A percentile compares a stretch with the other conserved stretches of the same genome.
phyloP scores from a whole-genome alignment of 352 stramenopile species.

The Phytophthora hibernalis region DNA sequence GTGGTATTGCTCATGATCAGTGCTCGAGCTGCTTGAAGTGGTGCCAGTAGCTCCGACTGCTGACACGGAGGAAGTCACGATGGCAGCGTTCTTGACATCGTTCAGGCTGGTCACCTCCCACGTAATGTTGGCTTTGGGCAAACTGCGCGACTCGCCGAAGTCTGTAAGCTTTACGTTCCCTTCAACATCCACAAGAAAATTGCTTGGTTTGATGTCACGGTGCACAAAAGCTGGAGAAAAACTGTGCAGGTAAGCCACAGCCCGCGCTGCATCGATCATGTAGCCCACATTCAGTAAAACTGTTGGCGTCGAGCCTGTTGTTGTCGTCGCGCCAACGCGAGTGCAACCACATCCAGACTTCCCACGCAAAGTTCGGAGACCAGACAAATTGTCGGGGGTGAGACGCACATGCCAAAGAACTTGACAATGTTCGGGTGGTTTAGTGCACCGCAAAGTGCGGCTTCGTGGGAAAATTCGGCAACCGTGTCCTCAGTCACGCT shows the following conservation, averaged over 20 bases:
- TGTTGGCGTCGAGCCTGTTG: slow-evolving; percentile 46
- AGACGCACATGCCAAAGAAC: slow-evolving; percentile 69
- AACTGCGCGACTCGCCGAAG: slow-evolving; percentile 58
- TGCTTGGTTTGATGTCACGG: slow-evolving; percentile 65
- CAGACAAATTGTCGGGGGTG: slow-evolving; percentile 64
- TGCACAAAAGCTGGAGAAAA: slow-evolving; percentile 67
- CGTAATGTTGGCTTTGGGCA: slow-evolving; percentile 45
- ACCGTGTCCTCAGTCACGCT: slow-evolving; percentile 64
- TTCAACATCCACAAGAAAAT: slow-evolving; percentile 55
- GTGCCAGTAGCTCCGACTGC: slow-evolving; percentile 9
- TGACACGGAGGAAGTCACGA: slow-evolving; percentile 15
- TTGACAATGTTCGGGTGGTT: slow-evolving; percentile 67
- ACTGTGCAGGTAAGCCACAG: slow-evolving; percentile 65
- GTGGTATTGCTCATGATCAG: slow-evolving; percentile 40
- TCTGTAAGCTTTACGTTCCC: slow-evolving; percentile 59
- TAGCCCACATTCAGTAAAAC: slow-evolving; percentile 61
- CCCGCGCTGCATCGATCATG: slow-evolving; percentile 66
- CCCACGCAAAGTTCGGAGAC: slow-evolving; percentile 64
- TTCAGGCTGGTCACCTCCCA: slow-evolving; percentile 47
- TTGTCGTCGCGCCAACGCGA: slow-evolving; percentile 28
- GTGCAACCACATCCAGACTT: slow-evolving; percentile 53
- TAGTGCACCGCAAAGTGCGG: slow-evolving; percentile 53
- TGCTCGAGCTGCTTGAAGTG: slow-evolving; percentile 32
- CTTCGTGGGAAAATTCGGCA: slow-evolving; percentile 61
- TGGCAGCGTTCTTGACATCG: slow-evolving; percentile 24